Base-by-base conservation (phyloP, 768 basidiomycete species). In the Crassisporium funariophilum region DNA sequence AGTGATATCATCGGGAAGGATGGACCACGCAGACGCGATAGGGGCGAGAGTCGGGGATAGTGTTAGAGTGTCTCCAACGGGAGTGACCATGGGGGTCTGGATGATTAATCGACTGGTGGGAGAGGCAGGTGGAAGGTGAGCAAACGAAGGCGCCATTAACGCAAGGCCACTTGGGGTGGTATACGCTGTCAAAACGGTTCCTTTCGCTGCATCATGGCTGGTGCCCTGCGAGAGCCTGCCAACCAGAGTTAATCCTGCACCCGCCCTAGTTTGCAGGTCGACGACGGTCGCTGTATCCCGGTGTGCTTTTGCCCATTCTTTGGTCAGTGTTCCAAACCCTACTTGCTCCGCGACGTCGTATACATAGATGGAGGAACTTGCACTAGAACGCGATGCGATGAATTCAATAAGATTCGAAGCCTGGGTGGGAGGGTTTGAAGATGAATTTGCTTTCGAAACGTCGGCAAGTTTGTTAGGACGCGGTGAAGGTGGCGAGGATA, bases 81-180 rank as follows among this genome's bases (percentile, higher is more conserved):
- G 71, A 4, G 83, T 82, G 22, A 85, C 82, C 5, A 82, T 81
- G 19, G 95, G 88, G 27, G 97, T 83, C 61, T 98, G 90, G 45
- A 97, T 64, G 59, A 94, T 75, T 43, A 98, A 72, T 44, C 91
- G 81, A 51, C 84, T 84, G 22, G 74, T 69, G 7, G 80, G 56
- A 5, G 75, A 77, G 11, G 88, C 76, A 5, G 74, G 59, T 1
- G 93, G 89, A 2, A 97, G 70, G 60, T 84, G 67, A n/a, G 77
- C 63, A 43, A 99, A 79, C 4, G 88, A 84, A 6, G 87, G 81
- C 1, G 86, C 78, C 87, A 98, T 93, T 48, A 83, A 74, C 6
- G 86, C 82, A 35, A 98, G 75, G 2, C 95, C 92, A n/a, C 71
- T 73, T 0, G 91, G 86, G 0, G 93, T 88, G 3, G 89, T 91